Evolutionary conservation across 2,329 filamentous ascomycete species (phyloP).

Genomic region (Clarireedia paspali): DNA sequence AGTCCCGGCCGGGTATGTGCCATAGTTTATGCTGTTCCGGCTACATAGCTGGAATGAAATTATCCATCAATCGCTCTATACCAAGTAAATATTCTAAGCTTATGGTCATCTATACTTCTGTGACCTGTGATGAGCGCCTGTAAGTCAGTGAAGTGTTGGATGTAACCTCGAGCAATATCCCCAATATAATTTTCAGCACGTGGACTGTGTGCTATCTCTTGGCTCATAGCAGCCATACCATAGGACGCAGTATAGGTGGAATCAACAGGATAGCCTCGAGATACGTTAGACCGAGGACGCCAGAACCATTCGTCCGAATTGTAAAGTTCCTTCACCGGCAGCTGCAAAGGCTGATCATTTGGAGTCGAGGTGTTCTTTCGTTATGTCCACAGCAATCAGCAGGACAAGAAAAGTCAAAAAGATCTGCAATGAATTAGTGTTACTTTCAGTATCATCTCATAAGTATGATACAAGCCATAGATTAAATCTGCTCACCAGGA

Average conservation of each 20-base stretch:
- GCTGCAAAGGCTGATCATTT: neutral
- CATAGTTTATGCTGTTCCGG: neutral
- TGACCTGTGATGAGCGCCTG: neutral
- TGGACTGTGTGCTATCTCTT: neutral
- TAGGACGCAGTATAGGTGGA: neutral
- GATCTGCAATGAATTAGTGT: constrained; percentile 16
- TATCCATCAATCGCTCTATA: neutral
- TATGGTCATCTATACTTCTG: neutral
- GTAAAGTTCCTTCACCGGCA: neutral
- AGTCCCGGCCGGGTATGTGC: neutral
- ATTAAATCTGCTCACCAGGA: constrained; percentile 37
- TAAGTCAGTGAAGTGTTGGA: neutral
- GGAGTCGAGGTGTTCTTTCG: constrained; percentile 19
- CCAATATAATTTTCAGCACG: neutral
- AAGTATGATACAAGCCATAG: neutral
- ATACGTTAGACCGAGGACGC: neutral
- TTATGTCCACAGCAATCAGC: constrained; percentile 24
- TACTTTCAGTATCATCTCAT: neutral
- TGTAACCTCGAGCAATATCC: neutral
- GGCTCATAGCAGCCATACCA: neutral
- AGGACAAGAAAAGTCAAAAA: constrained; percentile 24
- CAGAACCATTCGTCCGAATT: neutral
- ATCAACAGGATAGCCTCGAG: neutral
- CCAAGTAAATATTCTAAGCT: neutral
- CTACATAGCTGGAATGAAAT: neutral